Conservation (phyloP, 2,329 filamentous ascomycete species). For the Didymella arachidicola region DNA sequence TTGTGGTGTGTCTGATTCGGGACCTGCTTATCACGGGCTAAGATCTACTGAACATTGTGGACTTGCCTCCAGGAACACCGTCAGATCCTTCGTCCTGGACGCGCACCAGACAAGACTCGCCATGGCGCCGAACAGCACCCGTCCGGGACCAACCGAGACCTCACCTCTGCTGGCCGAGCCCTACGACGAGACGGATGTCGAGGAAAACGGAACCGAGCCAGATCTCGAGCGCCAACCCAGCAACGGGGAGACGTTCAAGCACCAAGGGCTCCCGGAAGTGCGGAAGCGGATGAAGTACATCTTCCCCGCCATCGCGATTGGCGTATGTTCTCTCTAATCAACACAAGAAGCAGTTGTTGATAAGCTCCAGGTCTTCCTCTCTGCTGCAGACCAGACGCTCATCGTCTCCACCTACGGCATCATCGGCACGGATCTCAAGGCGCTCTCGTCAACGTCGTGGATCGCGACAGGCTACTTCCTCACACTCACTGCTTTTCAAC, state of each 20-base stretch:
- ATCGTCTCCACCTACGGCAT: conserved; percentile 79
- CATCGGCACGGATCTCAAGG: conserved; percentile 78
- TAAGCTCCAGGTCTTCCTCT: conserved; percentile 68
- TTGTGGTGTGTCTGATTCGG: neutral
- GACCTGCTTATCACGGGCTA: conserved; percentile 10
- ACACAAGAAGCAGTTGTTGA: neutral
- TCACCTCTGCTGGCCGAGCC: conserved; percentile 54
- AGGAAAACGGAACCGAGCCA: conserved; percentile 33
- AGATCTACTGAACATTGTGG: conserved; percentile 2
- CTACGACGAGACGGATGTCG: conserved; percentile 16
- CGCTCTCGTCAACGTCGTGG: conserved; percentile 78
- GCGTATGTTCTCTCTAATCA: too few relatives aligned
- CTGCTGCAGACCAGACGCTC: conserved; percentile 77
- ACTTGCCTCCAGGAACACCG: neutral
- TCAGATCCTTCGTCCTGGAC: neutral
- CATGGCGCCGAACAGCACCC: conserved; percentile 9
- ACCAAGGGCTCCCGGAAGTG: conserved; percentile 58
- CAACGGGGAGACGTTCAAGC: conserved; percentile 46
- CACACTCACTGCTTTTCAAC: conserved; percentile 77
- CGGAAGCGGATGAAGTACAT: conserved; percentile 63
- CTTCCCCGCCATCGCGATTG: conserved; percentile 67
- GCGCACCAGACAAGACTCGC: neutral
- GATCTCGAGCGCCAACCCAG: conserved; percentile 49
- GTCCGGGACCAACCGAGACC: conserved; percentile 47
- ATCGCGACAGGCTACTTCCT: conserved; percentile 75